Base-by-base conservation (phyloP, 2,329 filamentous ascomycete genomes). In the Colletotrichum kahawae region DNA sequence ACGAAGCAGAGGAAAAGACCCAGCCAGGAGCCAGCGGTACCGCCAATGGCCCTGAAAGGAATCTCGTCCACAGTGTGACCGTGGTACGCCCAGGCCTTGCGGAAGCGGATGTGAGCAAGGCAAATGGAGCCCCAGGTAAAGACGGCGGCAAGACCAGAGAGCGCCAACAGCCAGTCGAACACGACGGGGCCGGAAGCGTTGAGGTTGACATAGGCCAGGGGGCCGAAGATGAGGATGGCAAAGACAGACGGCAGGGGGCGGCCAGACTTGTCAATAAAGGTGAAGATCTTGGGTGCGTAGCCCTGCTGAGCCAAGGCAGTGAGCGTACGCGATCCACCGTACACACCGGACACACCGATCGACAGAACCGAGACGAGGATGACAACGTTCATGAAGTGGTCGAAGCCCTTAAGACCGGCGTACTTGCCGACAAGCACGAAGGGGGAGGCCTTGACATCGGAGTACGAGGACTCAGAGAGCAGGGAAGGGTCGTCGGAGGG, bases 91-190 rank as follows among this genome's bases (percentile, higher is more conserved):
- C 92, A 93, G 0, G 91, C 92, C 12, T 80, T 78, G 36, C 92
- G 91, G 88, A 93, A 93, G 18, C 92, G 91, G 78, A 93, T 92
- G 79, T 93, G 92, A 2, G 90, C 88, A 4, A 92, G 81, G 81
- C 91, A 93, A 79, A 94, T 92, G 67, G 89, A 91, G 31, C 87
- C 91, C 92, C 92, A 94, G 18, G 91, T 90, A 82, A 93, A 93
- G 59, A 93, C 87, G 21, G 90, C 88, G 9, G 89, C 89, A 2
- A 93, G 87, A 71, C 90, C 92, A 1, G 91, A 93, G 12, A 93
- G 85, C 6, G 92, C 90, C 36, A 91, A 87, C 4, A 94, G 87
- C 92, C 92, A 93, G 74, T 90, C 87, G 71, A 94, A 92, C 14
- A 93, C 88, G 0, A 84, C 82, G 3, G 83, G 80, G 51, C 91